A percentile compares a stretch with the other conserved stretches of the same genome.
These are phyloP conservation scores for Dactylorhiza incarnata DNA, from an alignment of 106 monocot genomes.

Conservation along the genomic window DNA sequence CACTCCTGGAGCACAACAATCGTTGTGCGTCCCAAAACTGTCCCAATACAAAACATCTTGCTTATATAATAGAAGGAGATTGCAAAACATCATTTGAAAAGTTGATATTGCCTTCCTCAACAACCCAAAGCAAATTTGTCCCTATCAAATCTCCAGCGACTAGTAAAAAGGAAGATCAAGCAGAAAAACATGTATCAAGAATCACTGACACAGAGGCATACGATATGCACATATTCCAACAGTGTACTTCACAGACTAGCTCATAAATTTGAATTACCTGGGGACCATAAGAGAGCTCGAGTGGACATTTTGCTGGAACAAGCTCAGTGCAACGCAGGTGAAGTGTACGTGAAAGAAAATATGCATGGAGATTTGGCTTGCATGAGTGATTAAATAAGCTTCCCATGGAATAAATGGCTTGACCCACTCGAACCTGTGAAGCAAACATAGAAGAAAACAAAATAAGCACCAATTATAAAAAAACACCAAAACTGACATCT, in stretches of 20 bases:
- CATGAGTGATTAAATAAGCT: constrained; percentile 98
- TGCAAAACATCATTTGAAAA: too few species aligned
- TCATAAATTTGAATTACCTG: constrained; percentile 41
- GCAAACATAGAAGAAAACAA: constrained; percentile 6
- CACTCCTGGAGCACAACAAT: too few species aligned
- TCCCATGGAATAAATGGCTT: constrained; percentile 76
- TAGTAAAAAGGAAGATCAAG: neutral
- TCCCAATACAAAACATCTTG: too few species aligned
- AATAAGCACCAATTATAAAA: too few species aligned
- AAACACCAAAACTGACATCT: too few species aligned
- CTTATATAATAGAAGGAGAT: too few species aligned
- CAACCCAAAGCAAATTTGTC: too few species aligned
- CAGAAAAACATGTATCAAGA: neutral
- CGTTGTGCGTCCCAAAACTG: too few species aligned
- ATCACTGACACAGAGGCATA: neutral
- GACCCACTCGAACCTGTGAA: constrained; percentile 68
- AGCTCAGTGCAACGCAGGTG: constrained; percentile 60
- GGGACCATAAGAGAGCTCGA: constrained; percentile 92
- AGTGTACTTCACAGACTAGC: neutral
- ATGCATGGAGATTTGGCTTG: constrained; percentile 81
- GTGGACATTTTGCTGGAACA: constrained; percentile 55
- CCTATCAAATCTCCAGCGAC: too few species aligned
- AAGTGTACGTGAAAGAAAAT: constrained; percentile 84
- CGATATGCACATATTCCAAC: neutral
- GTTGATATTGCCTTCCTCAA: too few species aligned